Evolutionary conservation across 148 eudicot genomes (phyloP), one percentile per base, ranked within the genome.

Genomic region (Fallopia convolvulus): DNA sequence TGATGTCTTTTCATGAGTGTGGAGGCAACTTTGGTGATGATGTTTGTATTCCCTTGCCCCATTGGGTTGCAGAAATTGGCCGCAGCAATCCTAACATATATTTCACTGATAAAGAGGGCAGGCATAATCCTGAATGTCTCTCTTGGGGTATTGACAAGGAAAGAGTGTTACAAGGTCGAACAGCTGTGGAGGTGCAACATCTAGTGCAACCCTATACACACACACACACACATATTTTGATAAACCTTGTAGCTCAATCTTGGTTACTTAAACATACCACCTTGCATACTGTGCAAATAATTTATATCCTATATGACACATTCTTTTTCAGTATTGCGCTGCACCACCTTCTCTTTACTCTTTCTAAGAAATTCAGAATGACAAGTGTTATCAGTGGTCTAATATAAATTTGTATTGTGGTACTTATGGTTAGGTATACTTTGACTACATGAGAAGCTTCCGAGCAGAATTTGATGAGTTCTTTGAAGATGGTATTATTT

Each of bases 61-160:
- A 90, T 36, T 94, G 98, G 98, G 90, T 94, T 76, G 85, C 89
- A 39, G 98, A 94, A 83, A 92, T 94, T 32, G 94, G 95, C 73
- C 89, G 89, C 39, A 83, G 81, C 83, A 94, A 94, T 83, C 97
- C 95, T 36, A 91, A 94, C 74, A 90, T 94, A 78, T 89, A 83
- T 85, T 94, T 94, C 90, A 94, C 97, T 3, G 98, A 94, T 82
- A 88, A 86, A 83, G 89, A 89, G 76, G 95, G 98, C 77, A 86
- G 98, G 78, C 90, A 90, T 66, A 92, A 94, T 80, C 86, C 92
- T 52, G 98, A 94, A 86, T 94, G 98, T 74, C 93, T 94, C 66
- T 90, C 98, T 65, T 94, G 98, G 97, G 98, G 98, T 56, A 85
- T 90, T 50, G 98, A 94, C 79, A 94, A 88, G 87, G 97, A 94